Percentiles rank a stretch among this genome's conserved stretches.
phyloP scores from a whole-genome alignment of 176 grass and related monocot genomes.

The Typha latifolia region DNA sequence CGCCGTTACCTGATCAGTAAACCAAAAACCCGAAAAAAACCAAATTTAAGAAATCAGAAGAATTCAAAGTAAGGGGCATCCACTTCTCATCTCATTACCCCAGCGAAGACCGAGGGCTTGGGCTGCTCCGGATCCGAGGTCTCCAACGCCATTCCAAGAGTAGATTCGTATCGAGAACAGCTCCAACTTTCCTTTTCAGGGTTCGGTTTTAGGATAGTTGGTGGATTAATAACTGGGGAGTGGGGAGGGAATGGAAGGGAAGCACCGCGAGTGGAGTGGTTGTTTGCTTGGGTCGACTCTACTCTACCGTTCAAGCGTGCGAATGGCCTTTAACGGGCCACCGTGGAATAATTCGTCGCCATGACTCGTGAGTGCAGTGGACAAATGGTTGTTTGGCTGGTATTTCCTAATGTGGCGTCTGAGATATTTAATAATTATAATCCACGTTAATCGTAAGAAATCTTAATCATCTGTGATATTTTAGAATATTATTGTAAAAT shows the following conservation, averaged over 20 bases:
- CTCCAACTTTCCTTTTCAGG: not conserved
- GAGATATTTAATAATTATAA: too few relatives aligned
- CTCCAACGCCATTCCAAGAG: constrained; percentile 2
- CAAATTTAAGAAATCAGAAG: not conserved
- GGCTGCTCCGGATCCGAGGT: constrained; percentile 25
- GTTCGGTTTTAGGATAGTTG: not conserved
- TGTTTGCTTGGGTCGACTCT: not conserved
- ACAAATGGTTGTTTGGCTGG: not conserved
- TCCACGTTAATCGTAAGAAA: too few relatives aligned
- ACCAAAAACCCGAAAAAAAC: not conserved
- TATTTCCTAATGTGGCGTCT: too few relatives aligned
- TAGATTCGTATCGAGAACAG: not conserved
- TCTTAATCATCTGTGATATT: too few relatives aligned
- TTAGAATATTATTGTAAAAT: too few relatives aligned
- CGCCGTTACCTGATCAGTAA: constrained; percentile 4
- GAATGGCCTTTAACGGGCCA: not conserved
- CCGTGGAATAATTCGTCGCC: not conserved
- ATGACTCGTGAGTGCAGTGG: too few relatives aligned
- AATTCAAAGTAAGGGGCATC: not conserved
- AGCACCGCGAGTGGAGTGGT: not conserved
- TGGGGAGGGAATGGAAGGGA: not conserved
- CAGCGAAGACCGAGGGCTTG: constrained; percentile 11
- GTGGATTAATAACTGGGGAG: not conserved
- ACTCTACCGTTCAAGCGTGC: not conserved
- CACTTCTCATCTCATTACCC: not conserved